Conservation (phyloP, 2,329 filamentous ascomycete genomes). For the Pseudogymnoascus sp. region DNA sequence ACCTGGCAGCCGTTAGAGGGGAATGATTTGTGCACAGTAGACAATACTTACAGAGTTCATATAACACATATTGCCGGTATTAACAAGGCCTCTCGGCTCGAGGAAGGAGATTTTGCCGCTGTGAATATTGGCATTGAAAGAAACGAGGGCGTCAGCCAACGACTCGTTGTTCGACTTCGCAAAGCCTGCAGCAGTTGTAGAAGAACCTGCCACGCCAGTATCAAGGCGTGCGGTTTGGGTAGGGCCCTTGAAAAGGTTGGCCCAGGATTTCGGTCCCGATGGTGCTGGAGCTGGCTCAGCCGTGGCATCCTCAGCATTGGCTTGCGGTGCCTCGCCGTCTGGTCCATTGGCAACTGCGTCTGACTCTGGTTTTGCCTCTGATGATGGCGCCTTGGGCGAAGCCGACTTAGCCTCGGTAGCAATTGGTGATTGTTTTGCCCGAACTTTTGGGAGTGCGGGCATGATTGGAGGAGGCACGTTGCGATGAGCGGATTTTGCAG, state of each 20-base stretch:
- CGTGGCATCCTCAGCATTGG: slow-evolving; percentile 15
- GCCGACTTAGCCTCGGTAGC: slow-evolving; percentile 27
- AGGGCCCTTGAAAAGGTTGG: slow-evolving; percentile 55
- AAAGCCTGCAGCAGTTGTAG: slow-evolving; percentile 32
- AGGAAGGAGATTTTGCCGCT: slow-evolving; percentile 67
- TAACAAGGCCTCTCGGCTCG: slow-evolving; percentile 86
- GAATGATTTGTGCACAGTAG: background rate
- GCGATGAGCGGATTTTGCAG: slow-evolving; percentile 17
- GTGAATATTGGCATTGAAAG: slow-evolving; percentile 56
- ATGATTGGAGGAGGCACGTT: slow-evolving; percentile 17
- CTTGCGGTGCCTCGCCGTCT: background rate
- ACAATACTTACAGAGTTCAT: slow-evolving; percentile 87
- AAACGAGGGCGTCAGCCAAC: slow-evolving; percentile 67
- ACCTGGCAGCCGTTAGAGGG: slow-evolving; percentile 52
- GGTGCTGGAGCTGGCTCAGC: slow-evolving; percentile 28
- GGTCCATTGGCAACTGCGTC: background rate
- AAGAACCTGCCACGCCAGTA: slow-evolving; percentile 25
- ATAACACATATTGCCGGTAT: slow-evolving; percentile 98
- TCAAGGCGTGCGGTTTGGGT: slow-evolving; percentile 24
- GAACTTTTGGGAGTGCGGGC: slow-evolving; percentile 27
- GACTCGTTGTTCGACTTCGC: slow-evolving; percentile 48
- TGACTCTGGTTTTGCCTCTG: background rate
- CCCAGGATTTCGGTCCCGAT: slow-evolving; percentile 55
- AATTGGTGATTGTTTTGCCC: slow-evolving; percentile 26
- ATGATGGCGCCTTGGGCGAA: background rate